Base-by-base conservation (phyloP, 2,329 filamentous ascomycete species). In the Coleophoma cylindrospora region DNA sequence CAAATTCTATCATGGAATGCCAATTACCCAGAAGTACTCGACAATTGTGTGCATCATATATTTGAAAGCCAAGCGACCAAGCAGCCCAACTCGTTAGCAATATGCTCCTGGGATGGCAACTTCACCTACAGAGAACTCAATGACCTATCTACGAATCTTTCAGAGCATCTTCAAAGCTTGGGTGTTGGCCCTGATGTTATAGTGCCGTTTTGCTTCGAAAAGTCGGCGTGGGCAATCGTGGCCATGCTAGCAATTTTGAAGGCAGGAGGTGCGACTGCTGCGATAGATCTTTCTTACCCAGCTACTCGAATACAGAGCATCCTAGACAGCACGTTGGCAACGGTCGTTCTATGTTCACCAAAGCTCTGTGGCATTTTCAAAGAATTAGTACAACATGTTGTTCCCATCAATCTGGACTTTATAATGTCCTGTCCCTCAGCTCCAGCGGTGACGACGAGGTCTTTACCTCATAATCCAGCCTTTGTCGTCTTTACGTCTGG, bases 201-300 rank as follows among this genome's bases (percentile, higher is more conserved):
- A 2, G 54, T 60, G 10, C 53, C 49, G 7, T 44, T 60, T 2
- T 57, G 51, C 40, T 58, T 58, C 37, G 52, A 57, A 15, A 60
- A 60, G 40, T 57, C 57, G n/a, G n/a, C n/a, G n/a, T n/a, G n/a
- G n/a, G n/a, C n/a, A n/a, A n/a, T n/a, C n/a, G n/a, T n/a, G n/a
- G 55, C 54, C 21, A 55, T 58, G 55, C 49, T 60, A 7, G 54
- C 45, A 43, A 50, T 60, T 4, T 37, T 58, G 9, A 53, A 54
- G 44, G 54, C 55, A 38, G 58, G 58, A 7, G 56, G 49, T 34
- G 54, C 53, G 8, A 60, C 57, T 17, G 58, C 63, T 37, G 52
- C 60, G 10, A 34, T 65, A 8, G 57, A 64, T 22, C 17, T 33
- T 5, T 15, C 27, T 22, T 43, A 50, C 21, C 38, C 46, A 33